Base-by-base conservation (phyloP, 306 rosid genomes). In the Rosa lucieae region DNA sequence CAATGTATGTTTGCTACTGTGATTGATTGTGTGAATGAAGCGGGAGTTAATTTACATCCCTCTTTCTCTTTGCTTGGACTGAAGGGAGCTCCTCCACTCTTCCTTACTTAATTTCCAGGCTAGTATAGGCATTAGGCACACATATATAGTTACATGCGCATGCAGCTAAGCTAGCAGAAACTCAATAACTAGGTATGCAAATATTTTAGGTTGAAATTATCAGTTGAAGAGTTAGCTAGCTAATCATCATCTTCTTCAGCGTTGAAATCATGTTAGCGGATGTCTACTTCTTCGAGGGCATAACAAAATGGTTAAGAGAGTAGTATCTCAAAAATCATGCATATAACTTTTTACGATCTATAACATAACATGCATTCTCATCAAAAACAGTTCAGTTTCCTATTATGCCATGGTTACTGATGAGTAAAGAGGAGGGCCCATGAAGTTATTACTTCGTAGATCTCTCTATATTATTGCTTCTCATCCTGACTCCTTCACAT, bases 11-110 rank as follows among this genome's bases (percentile, higher is more conserved):
- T 66, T 37, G 43, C 47, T 69, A 84, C 84, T 87, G 86, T 87
- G 90, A 74, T 48, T 87, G 90, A 74, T 48, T 87, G 90, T 72
- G 85, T 82, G 90, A 87, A 87, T 87, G 90, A 87, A 69, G 88
- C 88, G 88, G 90, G 88, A 87, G 90, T 73, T 82, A 87, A 58
- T 87, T 87, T 82, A 67, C 86, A 55, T 71, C 90, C 80, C 86
- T 70, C 88, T 85, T 87, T 80, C 83, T 84, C 88, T 84, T 58
- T 85, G 88, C 90, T 87, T 87, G 90, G 90, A 87, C 88, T 87
- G 90, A 87, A 87, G 88, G 90, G 90, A 87, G 90, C 90, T 84
- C 90, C 90, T 70, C 63, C 77, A 66, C 39, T 44, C 53, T 62
- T n/a, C 67, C 77, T 59, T 35, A 14, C 46, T 66, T 15, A 3